Base-by-base conservation (phyloP, 164 flowering plant genomes). In the Houttuynia cordata region DNA sequence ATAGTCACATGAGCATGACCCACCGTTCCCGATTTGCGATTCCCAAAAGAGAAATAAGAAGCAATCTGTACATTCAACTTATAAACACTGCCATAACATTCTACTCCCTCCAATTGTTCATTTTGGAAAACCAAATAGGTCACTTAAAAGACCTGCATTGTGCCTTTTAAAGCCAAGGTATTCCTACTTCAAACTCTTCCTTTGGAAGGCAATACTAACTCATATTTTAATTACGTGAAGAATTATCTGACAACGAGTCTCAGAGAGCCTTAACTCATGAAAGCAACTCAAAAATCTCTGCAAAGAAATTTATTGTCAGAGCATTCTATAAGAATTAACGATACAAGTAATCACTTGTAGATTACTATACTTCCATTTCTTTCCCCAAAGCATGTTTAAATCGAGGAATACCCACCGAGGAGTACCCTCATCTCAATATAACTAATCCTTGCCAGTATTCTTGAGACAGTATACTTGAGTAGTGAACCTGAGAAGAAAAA, bases 241-340 rank as follows among this genome's bases (percentile, higher is more conserved):
- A 67, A 56, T 52, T 65, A 21, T 53, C 56, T 41, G 51, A 14
- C 20, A 70, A 19, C 20, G 54, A 37, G 56, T 24, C 67, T 21
- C 56, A 20, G 56, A 63, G 34, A 60, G 47, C 67, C 24, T 57
- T 63, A 24, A 69, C 59, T 57, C 53, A 34, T 42, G 66, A 75
- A 51, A 62, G 61, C 21, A 75, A 60, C 66, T 75, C 71, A 56
- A 66, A 24, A 34, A 61, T n/a, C 25, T 59, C 78, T 71, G 75
- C 47, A 63, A 64, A 52, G 54, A 22, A 20, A 23, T 7, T 54
- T 17, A 24, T 10, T 37, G 19, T 51, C 20, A 8, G 8, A 59
- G 10, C 52, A 50, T 17, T 18, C 24, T 21, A 56, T 37, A 37
- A n/a, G 22, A 59, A 19, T 19, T 0, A 30, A n/a, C n/a, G n/a